Base-by-base conservation (phyloP, 352 stramenopile genomes). In the Phytophthora podocarpi region DNA sequence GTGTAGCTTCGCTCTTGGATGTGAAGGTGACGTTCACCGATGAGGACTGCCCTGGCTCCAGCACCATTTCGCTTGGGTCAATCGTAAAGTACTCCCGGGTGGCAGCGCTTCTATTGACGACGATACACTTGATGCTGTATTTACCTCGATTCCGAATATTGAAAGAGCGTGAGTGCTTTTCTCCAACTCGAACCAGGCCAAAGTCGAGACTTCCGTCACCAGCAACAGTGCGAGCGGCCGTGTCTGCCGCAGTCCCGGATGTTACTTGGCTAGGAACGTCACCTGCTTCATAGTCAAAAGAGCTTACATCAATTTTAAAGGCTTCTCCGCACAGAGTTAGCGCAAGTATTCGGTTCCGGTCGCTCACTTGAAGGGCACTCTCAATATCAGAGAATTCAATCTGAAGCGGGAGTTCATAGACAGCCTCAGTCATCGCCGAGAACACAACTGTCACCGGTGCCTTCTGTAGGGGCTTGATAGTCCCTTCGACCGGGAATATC, bases 261-360 rank as follows among this genome's bases (percentile, higher is more conserved):
- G 30, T 39, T 4, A n/a, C 20, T 65, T 58, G 37, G 12, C 35
- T 56, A 30, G 47, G 23, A 34, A 23, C 57, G 43, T 55, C 49
- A 45, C 46, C 49, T 2, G 53, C 41, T 12, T 64, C 48, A 18
- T 59, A 53, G 36, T 97, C 89, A 37, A 93, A 93, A 24, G 81
- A 91, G 37, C 91, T 91, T 20, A 95, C 89, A 4, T 98, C 85
- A 16, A 96, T 95, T 45, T 94, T 93, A 74, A 98, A 98, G 4
- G 90, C 86, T 67, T 98, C 94, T 9, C 91, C 93, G 12, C 74
- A 60, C 4, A 96, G 57, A 23, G 47, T 50, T 2, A 97, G 50
- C 5, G 63, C 23, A 7, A 81, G 13, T 12, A 21, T 42, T 10
- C 60, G 74, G 5, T 64, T 74, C 7, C 72, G 60, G 20, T 89